Evolutionary conservation across 116 monocot genomes (phyloP).

Genomic region (Cymodocea nodosa): DNA sequence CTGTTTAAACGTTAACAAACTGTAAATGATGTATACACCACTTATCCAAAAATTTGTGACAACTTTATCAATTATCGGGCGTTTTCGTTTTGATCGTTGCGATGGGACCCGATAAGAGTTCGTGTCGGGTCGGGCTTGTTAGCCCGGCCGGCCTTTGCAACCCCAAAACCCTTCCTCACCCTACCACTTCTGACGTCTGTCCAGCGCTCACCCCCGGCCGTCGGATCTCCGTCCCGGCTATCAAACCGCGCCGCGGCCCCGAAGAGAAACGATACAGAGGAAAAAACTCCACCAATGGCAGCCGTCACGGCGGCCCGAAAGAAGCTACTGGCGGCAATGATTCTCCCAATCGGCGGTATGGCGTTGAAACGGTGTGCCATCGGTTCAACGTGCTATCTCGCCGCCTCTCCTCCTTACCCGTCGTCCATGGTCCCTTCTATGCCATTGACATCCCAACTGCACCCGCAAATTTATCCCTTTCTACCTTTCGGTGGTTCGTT

Average conservation of each 20-base stretch:
- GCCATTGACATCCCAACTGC: neutral
- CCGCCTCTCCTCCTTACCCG: constrained; percentile 4
- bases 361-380: neutral
- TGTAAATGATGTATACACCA: too few species aligned
- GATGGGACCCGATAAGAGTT: too few species aligned
- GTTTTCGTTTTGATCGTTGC: too few species aligned
- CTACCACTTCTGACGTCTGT: too few species aligned
- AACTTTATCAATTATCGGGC: too few species aligned
- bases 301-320: neutral
- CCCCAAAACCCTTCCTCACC: too few species aligned
- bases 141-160: too few species aligned
- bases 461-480: constrained; percentile 4
- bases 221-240: too few species aligned
- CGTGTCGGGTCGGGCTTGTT: too few species aligned
- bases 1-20: too few species aligned
- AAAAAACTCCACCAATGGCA: neutral
- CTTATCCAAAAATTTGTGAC: too few species aligned
- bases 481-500: constrained; percentile 23
- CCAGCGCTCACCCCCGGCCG: too few species aligned
- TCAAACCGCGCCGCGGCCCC: neutral
- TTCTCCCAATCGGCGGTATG: neutral
- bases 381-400: neutral
- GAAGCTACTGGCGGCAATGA: neutral
- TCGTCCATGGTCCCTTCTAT: constrained; percentile 1
- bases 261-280: neutral